Evolutionary conservation across 257 asterid genomes (phyloP).

Genomic region (Thymus mandschuricus): DNA sequence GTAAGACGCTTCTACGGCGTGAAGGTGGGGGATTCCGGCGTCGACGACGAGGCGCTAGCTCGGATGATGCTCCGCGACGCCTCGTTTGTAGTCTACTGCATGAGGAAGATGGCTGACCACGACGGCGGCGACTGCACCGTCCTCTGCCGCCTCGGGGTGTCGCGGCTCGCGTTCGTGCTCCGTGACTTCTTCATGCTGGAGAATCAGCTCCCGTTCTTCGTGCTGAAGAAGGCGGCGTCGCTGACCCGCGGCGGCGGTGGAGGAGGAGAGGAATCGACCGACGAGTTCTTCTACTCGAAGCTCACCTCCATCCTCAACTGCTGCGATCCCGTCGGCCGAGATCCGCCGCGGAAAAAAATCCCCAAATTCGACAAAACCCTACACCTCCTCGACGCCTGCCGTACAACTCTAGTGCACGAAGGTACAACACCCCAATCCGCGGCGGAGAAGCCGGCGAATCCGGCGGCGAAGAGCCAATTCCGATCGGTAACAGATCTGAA

Average conservation of each 20-base stretch:
- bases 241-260: background rate
- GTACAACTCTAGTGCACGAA: background rate
- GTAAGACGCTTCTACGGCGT: background rate
- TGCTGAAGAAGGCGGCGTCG: background rate
- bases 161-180: background rate
- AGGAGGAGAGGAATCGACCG: background rate
- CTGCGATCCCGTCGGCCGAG: background rate
- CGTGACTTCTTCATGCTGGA: conserved; percentile 17
- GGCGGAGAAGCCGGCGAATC: background rate
- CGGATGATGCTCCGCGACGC: conserved; percentile 24
- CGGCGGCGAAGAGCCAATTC: background rate
- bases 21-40: background rate
- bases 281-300: background rate
- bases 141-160: background rate
- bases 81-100: conserved; percentile 6
- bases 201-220: conserved; percentile 18
- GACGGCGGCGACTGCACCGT: background rate
- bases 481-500: conserved; percentile 17
- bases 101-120: background rate
- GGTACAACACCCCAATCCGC: background rate
- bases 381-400: conserved; percentile 16
- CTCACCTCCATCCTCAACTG: background rate
- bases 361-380: background rate
- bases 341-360: background rate
- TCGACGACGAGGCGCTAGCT: background rate